A percentile compares a stretch with the other conserved stretches of the same genome.
Evolutionary conservation across 2,329 filamentous ascomycete species (phyloP).

Genomic region (Lanzia echinophila): DNA sequence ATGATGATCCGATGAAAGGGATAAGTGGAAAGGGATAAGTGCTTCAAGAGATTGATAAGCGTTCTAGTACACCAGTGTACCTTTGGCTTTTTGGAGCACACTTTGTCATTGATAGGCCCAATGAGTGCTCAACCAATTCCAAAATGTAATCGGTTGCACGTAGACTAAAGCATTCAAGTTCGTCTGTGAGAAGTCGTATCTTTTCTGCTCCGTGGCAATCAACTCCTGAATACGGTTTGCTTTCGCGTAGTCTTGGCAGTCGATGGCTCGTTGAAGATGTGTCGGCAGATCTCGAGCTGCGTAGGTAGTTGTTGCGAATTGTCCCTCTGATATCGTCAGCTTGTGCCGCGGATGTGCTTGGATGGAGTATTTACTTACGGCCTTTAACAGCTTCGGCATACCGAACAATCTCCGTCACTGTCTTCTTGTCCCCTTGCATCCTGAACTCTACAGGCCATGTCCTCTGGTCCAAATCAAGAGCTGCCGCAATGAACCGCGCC

Average conservation of each 20-base stretch:
- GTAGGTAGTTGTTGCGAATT: constrained; percentile 20
- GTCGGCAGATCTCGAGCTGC: constrained; percentile 17
- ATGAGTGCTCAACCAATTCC: constrained; percentile 45
- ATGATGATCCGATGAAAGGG: too few species aligned
- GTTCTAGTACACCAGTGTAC: too few species aligned
- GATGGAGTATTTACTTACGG: constrained; percentile 32
- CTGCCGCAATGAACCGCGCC: constrained; percentile 62
- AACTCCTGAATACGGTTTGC: constrained; percentile 54
- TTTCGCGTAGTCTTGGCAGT: constrained; percentile 38
- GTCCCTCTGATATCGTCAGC: constrained; percentile 10
- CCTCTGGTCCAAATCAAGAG: constrained; percentile 53
- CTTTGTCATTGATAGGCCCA: constrained; percentile 32
- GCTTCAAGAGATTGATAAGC: too few species aligned
- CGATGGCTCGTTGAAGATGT: constrained; percentile 16
- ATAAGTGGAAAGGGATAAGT: too few species aligned
- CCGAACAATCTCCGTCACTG: constrained; percentile 51
- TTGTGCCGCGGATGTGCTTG: neutral
- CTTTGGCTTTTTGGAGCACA: too few species aligned
- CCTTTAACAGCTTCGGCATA: constrained; percentile 43
- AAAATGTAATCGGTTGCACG: constrained; percentile 44
- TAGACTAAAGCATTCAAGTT: constrained; percentile 51
- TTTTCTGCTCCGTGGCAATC: constrained; percentile 60
- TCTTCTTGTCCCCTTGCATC: constrained; percentile 61
- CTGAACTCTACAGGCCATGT: constrained; percentile 63
- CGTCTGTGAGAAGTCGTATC: constrained; percentile 56